Conservation (phyloP, 2,329 filamentous ascomycete species). For the Dryadomyces sulphureus region DNA sequence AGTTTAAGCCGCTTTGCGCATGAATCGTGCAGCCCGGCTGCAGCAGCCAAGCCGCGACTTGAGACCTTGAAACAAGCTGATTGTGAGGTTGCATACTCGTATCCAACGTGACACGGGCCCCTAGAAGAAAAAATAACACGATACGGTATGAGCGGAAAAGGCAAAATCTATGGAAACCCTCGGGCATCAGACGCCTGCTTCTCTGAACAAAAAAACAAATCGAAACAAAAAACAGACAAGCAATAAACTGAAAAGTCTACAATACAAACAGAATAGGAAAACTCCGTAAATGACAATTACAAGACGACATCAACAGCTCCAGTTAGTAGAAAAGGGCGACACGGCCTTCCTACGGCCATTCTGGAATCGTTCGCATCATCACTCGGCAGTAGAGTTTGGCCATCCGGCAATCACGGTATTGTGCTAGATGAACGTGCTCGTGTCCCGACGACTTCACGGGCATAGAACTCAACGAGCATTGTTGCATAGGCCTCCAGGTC, state of each 20-base stretch:
- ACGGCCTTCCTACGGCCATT: background rate
- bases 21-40: no score
- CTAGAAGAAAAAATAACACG: background rate
- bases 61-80: no score
- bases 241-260: background rate
- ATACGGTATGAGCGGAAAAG: background rate
- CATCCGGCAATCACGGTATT: background rate
- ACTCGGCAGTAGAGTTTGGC: no score
- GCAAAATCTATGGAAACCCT: background rate
- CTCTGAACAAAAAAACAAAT: background rate
- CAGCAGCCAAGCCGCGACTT: no score
- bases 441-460: constrained; percentile 61
- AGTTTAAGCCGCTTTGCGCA: no score
- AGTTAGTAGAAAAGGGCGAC: no score
- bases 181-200: background rate
- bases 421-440: constrained; percentile 9
- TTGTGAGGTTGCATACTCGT: no score
- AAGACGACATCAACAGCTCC: background rate
- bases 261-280: background rate
- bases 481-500: constrained; percentile 95
- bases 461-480: constrained; percentile 97
- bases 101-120: no score
- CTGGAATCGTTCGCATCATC: background rate
- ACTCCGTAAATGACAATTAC: background rate
- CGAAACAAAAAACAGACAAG: background rate